These are phyloP conservation scores for Rhododendron molle DNA, from an alignment of 148 eudicot genomes.

Conservation along the genomic window DNA sequence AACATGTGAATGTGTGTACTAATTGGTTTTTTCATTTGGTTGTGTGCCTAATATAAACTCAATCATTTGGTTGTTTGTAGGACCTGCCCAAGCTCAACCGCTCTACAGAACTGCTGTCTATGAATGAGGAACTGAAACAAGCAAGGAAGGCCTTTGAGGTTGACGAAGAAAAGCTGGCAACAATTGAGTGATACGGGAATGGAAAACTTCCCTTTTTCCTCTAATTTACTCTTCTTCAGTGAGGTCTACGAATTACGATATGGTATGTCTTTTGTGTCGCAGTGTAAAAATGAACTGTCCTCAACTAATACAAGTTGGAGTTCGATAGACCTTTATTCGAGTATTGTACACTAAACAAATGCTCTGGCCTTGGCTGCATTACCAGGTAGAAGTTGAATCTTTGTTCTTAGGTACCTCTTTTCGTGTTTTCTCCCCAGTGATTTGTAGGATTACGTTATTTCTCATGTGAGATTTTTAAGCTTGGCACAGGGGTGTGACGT, in stretches of 20 bases:
- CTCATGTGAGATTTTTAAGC: background rate
- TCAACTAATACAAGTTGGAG: background rate
- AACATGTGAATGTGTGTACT: background rate
- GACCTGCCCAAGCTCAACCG: constrained; percentile 88
- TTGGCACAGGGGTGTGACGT: background rate
- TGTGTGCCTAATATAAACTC: background rate
- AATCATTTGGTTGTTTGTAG: constrained; percentile 22
- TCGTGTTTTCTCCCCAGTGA: background rate
- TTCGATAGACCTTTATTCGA: background rate
- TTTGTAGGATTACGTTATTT: background rate
- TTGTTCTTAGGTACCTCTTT: too few relatives aligned
- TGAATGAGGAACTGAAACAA: constrained; percentile 97
- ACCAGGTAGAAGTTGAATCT: background rate
- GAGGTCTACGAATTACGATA: background rate
- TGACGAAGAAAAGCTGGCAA: constrained; percentile 81
- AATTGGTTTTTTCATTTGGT: background rate
- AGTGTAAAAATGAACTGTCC: background rate
- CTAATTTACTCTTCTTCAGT: background rate
- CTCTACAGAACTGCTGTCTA: constrained; percentile 68
- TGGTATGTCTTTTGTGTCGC: background rate
- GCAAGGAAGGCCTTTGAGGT: constrained; percentile 93
- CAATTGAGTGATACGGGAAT: constrained; percentile 37
- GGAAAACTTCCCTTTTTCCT: background rate
- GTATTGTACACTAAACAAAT: background rate
- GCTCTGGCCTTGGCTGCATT: background rate